These are phyloP conservation scores for Solanum appendiculatum DNA, from an alignment of 257 asterid genomes.

Conservation along the genomic window DNA sequence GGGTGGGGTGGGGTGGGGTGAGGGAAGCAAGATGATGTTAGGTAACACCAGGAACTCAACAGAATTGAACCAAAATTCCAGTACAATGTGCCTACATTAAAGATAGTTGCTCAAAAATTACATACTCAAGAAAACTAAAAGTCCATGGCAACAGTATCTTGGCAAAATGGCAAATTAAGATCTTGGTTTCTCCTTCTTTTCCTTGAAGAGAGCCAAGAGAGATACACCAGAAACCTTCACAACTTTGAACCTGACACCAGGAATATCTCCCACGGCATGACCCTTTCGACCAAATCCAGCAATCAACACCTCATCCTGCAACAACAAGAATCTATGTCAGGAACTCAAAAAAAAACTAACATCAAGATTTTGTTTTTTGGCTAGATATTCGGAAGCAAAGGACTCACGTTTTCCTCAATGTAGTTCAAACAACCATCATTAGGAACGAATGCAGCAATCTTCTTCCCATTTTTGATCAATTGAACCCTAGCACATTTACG, in stretches of 20 bases:
- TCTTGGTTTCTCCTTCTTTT: conserved; percentile 15
- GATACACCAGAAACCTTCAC: conserved; percentile 20
- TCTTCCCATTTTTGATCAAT: conserved; percentile 14
- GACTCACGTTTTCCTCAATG: conserved; percentile 16
- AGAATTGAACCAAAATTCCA: neutral
- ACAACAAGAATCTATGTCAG: neutral
- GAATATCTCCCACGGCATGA: conserved; percentile 11
- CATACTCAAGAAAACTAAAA: neutral
- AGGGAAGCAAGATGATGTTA: neutral
- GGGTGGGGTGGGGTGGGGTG: neutral
- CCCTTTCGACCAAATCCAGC: conserved; percentile 12
- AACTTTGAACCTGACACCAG: conserved; percentile 14
- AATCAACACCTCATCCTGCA: conserved; percentile 8
- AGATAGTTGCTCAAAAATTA: neutral
- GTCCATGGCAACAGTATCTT: neutral
- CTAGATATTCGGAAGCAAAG: neutral
- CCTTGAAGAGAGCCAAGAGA: conserved; percentile 16
- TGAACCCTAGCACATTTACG: conserved; percentile 21
- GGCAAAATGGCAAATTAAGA: neutral
- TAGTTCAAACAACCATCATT: conserved; percentile 15
- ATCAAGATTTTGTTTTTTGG: too few relatives aligned
- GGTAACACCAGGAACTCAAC: neutral
- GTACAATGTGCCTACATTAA: neutral
- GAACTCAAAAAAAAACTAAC: neutral
- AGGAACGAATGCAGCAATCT: conserved; percentile 14